These are phyloP conservation scores for Neurospora hispaniola DNA, from an alignment of 495 filamentous ascomycete species.

Conservation along the genomic window DNA sequence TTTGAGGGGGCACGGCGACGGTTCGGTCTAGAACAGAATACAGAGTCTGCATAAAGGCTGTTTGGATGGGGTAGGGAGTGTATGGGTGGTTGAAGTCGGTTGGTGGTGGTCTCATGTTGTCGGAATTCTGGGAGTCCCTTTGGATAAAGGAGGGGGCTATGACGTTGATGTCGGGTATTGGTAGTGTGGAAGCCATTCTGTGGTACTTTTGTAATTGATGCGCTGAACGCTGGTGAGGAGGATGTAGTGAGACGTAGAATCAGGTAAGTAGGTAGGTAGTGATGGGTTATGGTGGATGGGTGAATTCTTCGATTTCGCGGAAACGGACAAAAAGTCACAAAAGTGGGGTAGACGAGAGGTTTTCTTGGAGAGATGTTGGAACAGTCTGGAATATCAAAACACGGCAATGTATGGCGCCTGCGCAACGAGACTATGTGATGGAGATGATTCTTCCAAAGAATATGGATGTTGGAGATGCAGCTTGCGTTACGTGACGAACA, in stretches of 20 bases:
- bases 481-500: neutral
- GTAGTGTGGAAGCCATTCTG: neutral
- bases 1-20: neutral
- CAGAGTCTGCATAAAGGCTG: conserved; percentile 78
- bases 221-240: neutral
- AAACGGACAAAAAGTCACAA: neutral
- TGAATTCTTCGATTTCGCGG: neutral
- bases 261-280: neutral
- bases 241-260: neutral
- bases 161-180: neutral
- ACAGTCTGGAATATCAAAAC: neutral
- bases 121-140: neutral
- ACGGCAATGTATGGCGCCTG: neutral
- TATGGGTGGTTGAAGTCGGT: conserved; percentile 84
- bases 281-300: neutral
- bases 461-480: neutral
- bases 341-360: neutral
- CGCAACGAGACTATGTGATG: neutral
- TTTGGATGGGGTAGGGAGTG: conserved; percentile 81
- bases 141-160: neutral
- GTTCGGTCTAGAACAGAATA: conserved; percentile 62
- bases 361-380: neutral
- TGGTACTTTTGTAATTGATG: neutral
- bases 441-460: neutral
- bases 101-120: neutral